A percentile compares a stretch with the other conserved stretches of the same genome.
Evolutionary conservation across 192 early-diverging fungal species (phyloP).

Genomic region (Cladochytrium replicatum): DNA sequence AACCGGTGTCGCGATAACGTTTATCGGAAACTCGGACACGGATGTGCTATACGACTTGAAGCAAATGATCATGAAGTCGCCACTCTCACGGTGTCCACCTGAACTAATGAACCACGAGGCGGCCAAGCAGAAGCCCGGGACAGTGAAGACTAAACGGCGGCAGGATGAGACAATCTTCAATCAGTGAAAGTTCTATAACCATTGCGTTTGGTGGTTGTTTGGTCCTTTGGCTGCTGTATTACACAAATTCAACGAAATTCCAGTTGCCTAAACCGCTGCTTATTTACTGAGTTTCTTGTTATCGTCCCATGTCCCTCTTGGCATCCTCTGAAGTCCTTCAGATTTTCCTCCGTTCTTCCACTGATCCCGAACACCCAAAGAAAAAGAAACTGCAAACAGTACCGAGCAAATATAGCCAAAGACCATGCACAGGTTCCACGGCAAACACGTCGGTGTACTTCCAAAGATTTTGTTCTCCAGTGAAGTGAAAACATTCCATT

Average conservation of each 20-base stretch:
- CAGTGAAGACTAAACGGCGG: constrained; percentile 43
- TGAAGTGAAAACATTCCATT: background rate
- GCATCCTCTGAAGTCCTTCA: too few relatives aligned
- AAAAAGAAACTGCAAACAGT: constrained; percentile 19
- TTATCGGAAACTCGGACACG: constrained; percentile 68
- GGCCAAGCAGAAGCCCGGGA: constrained; percentile 28
- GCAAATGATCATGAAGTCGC: constrained; percentile 63
- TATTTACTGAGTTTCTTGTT: too few relatives aligned
- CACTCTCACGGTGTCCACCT: constrained; percentile 64
- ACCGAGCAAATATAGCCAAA: constrained; percentile 27
- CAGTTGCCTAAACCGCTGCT: too few relatives aligned
- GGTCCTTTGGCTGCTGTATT: too few relatives aligned
- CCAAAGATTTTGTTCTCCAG: background rate
- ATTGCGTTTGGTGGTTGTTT: too few relatives aligned
- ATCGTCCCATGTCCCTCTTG: too few relatives aligned
- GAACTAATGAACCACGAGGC: constrained; percentile 72
- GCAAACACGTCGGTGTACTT: constrained; percentile 2
- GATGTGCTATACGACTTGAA: constrained; percentile 84
- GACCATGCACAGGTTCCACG: constrained; percentile 27
- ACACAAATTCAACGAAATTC: too few relatives aligned
- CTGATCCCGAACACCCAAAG: constrained; percentile 27
- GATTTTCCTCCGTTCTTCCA: too few relatives aligned
- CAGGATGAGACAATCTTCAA: constrained; percentile 31
- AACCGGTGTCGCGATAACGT: constrained; percentile 84
- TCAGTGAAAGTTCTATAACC: too few relatives aligned